Base-by-base conservation (phyloP, 306 rosid genomes). In the Purshia tridentata region DNA sequence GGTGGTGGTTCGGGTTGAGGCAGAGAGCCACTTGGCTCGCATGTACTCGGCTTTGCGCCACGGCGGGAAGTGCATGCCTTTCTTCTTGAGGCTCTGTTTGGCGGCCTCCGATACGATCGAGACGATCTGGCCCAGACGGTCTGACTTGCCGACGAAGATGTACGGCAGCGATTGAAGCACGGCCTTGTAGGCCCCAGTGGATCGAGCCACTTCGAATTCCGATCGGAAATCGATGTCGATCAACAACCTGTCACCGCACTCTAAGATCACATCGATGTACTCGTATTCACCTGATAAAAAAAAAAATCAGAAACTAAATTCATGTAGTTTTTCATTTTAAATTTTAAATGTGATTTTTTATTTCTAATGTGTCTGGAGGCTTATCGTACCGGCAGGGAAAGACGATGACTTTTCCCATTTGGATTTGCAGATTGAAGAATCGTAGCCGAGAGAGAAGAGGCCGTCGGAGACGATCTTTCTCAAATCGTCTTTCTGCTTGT, bases 31-130 rank as follows among this genome's bases (percentile, higher is more conserved):
- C 76, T 95, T 95, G 47, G 98, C 96, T 7, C 81, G 72, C 89
- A 90, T 90, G 79, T 95, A 95, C 76, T 95, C 98, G 14, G 96
- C 88, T 65, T 88, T 88, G 69, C 99, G 82, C 99, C 99, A 95
- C 14, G 99, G 99, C 65, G 99, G 99, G 54, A 95, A 74, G 57
- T 84, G 99, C 99, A 95, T 91, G 4, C 98, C 99, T 61, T 95
- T 95, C 96, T 87, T 95, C 88, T 94, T 94, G 76, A 95, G 61
- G 72, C 99, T 95, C 78, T 83, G 93, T 41, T 79, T 90, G 22
- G 96, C 96, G 5, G 96, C 97, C 82, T 91, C 97, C 58, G 99
- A 84, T 1, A 90, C 87, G 55, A 86, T 79, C 23, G 96, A 74
- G 16, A 91, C 86, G 67, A 95, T 88, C 79, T 87, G 97, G 16